phyloP scores from a whole-genome alignment of 805 yeast genomes.

The Kodamaea kaohsiungensis region DNA sequence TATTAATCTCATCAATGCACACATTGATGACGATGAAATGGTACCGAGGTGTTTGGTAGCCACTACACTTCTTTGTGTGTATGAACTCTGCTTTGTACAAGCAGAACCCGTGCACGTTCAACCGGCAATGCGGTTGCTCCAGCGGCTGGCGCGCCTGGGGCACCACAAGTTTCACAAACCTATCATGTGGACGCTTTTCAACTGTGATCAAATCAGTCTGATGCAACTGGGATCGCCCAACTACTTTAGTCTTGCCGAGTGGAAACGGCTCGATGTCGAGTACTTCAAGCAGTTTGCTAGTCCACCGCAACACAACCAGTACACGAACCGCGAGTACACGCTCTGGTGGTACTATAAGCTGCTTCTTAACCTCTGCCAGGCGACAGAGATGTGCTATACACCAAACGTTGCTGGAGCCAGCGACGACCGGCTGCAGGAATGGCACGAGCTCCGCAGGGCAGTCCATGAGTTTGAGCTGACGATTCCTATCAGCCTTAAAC shows the following conservation, averaged over 20 bases:
- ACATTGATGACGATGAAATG: constrained; percentile 30
- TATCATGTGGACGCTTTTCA: constrained; percentile 39
- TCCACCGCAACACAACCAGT: not conserved
- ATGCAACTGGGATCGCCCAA: constrained; percentile 31
- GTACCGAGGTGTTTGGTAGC: constrained; percentile 38
- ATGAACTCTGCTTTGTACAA: constrained; percentile 37
- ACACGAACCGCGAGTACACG: constrained; percentile 16
- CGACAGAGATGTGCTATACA: constrained; percentile 31
- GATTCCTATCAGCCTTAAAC: constrained; percentile 32
- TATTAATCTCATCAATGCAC: constrained; percentile 32
- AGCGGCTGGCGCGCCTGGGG: constrained; percentile 20
- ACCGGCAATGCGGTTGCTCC: constrained; percentile 37
- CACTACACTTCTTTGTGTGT: constrained; percentile 37
- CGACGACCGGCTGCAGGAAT: constrained; percentile 21
- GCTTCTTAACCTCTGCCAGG: constrained; percentile 25
- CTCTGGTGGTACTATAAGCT: constrained; percentile 41
- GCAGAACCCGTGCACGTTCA: constrained; percentile 25
- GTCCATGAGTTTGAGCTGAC: constrained; percentile 30
- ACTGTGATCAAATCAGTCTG: constrained; percentile 37
- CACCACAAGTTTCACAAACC: constrained; percentile 22
- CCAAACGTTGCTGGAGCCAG: constrained; percentile 18
- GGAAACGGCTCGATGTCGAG: constrained; percentile 35
- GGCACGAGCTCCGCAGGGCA: constrained; percentile 27
- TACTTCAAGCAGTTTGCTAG: constrained; percentile 20
- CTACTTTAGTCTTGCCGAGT: constrained; percentile 34